These are phyloP conservation scores for Puccinia polysora DNA, from an alignment of 1,284 basidiomycete genomes.

Conservation along the genomic window DNA sequence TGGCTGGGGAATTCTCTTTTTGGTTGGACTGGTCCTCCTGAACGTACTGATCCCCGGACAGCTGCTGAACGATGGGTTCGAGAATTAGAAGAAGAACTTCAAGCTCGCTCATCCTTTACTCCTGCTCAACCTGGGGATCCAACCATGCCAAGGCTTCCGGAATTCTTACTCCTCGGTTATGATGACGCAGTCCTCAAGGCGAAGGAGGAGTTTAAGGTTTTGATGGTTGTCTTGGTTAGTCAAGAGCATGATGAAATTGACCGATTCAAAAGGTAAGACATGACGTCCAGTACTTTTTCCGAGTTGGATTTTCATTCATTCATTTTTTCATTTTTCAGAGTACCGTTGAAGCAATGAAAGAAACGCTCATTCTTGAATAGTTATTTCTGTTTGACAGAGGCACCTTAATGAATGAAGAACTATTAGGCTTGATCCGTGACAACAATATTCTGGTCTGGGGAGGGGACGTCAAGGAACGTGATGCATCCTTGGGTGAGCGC, in stretches of 20 bases:
- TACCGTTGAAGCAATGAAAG: too few species aligned
- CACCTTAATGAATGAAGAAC: slow-evolving; percentile 37
- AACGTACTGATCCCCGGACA: slow-evolving; percentile 22
- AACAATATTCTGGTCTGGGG: slow-evolving; percentile 41
- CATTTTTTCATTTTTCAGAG: too few species aligned
- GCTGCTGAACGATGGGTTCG: slow-evolving; percentile 32
- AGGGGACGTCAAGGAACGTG: slow-evolving; percentile 32
- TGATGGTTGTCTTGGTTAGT: slow-evolving; percentile 39
- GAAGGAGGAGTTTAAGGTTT: slow-evolving; percentile 34
- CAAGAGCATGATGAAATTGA: slow-evolving; percentile 33
- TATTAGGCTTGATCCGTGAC: slow-evolving; percentile 4
- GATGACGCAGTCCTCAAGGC: slow-evolving; percentile 33
- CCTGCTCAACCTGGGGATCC: slow-evolving; percentile 13
- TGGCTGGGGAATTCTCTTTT: slow-evolving; percentile 11
- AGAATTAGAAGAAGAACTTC: slow-evolving; percentile 36
- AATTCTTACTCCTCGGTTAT: slow-evolving; percentile 40
- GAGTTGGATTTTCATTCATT: background rate
- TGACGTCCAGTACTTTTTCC: background rate
- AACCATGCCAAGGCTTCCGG: slow-evolving; percentile 6
- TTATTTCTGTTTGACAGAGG: slow-evolving; percentile 4
- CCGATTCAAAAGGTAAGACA: slow-evolving; percentile 24
- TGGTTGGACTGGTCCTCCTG: background rate
- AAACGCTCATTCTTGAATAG: too few species aligned
- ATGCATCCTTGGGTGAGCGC: slow-evolving; percentile 21
- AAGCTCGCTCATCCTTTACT: slow-evolving; percentile 13